Base-by-base conservation (phyloP, 495 filamentous ascomycete genomes). In the Penicillium manginii region DNA sequence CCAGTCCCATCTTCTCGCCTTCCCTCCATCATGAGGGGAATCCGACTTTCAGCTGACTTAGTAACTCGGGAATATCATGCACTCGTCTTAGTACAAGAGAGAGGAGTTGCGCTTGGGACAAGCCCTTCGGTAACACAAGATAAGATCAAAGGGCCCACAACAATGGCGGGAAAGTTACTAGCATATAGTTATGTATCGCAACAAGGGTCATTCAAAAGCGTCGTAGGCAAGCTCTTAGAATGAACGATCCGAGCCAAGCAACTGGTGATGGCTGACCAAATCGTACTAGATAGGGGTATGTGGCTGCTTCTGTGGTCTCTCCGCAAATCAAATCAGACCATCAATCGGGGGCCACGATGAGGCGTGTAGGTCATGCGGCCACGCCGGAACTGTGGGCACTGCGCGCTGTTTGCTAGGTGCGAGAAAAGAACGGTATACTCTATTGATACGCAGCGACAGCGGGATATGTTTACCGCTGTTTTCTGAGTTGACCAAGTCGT, bases 11-110 rank as follows among this genome's bases (percentile, higher is more conserved):
- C 54, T 19, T 9, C 69, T 42, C 26, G 49, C 32, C 9, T 43
- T 40, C 57, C 50, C 51, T 49, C 61, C 59, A 63, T 72, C 5
- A 82, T n/a, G 66, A 50, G 79, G 79, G 47, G 80, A 80, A 10
- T 47, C 62, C 82, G 77, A 48, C 54, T 26, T 9, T 15, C 4
- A 9, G 11, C 12, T 4, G 11, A 4, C 3, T n/a, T 19, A 4
- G 4, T 10, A 22, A 23, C 4, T 29, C 45, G 21, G 4, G 15
- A n/a, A n/a, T n/a, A 47, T 11, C 45, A 23, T 19, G 9, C 10
- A 29, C 9, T 22, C 11, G 11, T 47, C n/a, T 14, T n/a, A 47
- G 15, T 47, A n/a, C 45, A 9, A 47, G 42, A 15, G 15, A 23
- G 9, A 9, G 11, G 40, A 6, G 2, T 22, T 17, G 15, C 17